Percentiles rank a stretch among this genome's conserved stretches.
Evolutionary conservation across 495 filamentous ascomycete genomes (phyloP).

Genomic region (Ascodesmis nigricans): DNA sequence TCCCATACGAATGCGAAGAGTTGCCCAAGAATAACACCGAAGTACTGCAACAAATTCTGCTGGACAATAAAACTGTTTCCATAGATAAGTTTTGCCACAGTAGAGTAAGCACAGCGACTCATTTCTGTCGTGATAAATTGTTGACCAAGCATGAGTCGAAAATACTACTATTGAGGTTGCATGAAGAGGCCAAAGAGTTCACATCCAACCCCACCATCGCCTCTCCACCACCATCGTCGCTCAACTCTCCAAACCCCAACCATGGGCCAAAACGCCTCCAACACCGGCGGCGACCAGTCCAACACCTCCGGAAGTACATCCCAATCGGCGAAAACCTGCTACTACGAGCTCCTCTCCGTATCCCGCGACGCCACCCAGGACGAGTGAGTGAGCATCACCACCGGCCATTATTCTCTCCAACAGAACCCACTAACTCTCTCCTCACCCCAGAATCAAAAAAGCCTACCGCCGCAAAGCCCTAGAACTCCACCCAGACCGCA

Average conservation of each 20-base stretch:
- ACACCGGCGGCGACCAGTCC: neutral
- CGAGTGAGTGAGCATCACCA: conserved; percentile 35
- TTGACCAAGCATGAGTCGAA: too few species aligned
- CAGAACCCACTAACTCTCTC: conserved; percentile 1
- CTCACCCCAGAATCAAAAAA: conserved; percentile 52
- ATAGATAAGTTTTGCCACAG: too few species aligned
- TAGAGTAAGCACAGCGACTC: too few species aligned
- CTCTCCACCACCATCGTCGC: neutral
- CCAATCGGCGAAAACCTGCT: conserved; percentile 45
- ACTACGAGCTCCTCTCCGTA: conserved; percentile 73
- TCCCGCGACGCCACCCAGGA: conserved; percentile 52
- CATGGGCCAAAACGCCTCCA: conserved; percentile 3
- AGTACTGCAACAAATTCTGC: too few species aligned
- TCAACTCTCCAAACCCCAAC: neutral
- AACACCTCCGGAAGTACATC: neutral
- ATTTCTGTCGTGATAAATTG: too few species aligned
- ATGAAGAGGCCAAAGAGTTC: too few species aligned
- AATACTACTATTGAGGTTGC: too few species aligned
- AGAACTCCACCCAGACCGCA: conserved; percentile 86
- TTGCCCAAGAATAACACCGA: too few species aligned
- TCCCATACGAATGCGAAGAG: too few species aligned
- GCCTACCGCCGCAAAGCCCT: conserved; percentile 80
- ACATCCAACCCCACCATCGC: neutral
- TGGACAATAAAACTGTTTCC: too few species aligned
- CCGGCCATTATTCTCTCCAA: conserved; percentile 16